phyloP scores from a whole-genome alignment of 202 grass and related monocot species.

The Hordeum pubiflorum region DNA sequence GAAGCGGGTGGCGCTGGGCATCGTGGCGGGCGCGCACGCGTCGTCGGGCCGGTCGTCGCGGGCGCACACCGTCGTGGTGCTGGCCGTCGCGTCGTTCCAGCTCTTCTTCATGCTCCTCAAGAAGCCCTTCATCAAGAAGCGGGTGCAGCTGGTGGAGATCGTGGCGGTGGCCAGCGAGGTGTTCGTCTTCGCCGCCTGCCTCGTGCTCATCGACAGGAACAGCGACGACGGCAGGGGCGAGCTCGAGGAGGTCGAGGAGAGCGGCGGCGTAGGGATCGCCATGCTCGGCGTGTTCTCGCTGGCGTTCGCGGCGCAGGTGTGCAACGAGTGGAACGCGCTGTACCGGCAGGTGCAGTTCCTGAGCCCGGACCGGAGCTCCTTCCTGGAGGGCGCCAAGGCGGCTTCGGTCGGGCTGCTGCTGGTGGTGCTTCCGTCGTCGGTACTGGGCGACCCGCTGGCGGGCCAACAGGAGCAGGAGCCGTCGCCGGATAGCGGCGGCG shows the following conservation, averaged over 20 bases:
- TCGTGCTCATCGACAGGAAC: slow-evolving; percentile 34
- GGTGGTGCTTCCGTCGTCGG: slow-evolving; percentile 39
- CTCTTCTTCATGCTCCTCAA: slow-evolving; percentile 55
- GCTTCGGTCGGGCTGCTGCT: slow-evolving; percentile 49
- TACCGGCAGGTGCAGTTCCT: slow-evolving; percentile 51
- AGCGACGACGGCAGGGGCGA: background rate
- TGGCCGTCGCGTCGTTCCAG: slow-evolving; percentile 66
- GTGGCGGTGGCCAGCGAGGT: slow-evolving; percentile 64
- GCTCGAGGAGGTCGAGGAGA: slow-evolving; percentile 14
- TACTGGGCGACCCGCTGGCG: slow-evolving; percentile 17
- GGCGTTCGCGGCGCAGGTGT: slow-evolving; percentile 49
- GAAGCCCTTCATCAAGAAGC: slow-evolving; percentile 90
- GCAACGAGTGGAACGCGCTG: slow-evolving; percentile 75
- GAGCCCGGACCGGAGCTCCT: slow-evolving; percentile 38
- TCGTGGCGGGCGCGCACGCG: slow-evolving; percentile 57
- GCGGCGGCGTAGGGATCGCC: slow-evolving; percentile 34
- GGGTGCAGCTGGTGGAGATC: slow-evolving; percentile 79
- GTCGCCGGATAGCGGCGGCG: background rate
- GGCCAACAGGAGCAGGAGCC: background rate
- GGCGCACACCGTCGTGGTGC: slow-evolving; percentile 28
- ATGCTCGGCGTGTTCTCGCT: slow-evolving; percentile 53
- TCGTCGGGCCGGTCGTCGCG: slow-evolving; percentile 41
- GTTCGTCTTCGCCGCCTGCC: slow-evolving; percentile 58
- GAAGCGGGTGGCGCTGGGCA: slow-evolving; percentile 67
- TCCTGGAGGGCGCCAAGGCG: slow-evolving; percentile 55